phyloP scores from a whole-genome alignment of 2,329 filamentous ascomycete genomes.

The Gaeumannomyces sp. region DNA sequence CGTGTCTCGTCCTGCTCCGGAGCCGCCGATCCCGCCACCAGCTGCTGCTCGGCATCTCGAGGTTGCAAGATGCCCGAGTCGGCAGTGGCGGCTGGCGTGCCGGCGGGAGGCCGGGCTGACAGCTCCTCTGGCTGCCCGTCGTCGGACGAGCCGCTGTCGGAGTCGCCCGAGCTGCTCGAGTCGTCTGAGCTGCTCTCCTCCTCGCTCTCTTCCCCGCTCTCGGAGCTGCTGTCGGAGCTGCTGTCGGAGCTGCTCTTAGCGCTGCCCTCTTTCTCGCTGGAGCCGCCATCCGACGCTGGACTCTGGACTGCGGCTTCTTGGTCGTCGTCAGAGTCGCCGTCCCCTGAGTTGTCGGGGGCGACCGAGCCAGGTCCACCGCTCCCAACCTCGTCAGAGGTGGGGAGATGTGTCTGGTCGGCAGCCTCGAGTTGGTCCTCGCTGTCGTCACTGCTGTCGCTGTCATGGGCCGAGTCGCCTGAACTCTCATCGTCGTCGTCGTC shows the following conservation, averaged over 20 bases:
- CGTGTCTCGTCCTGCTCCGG: neutral
- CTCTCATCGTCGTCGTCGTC: neutral
- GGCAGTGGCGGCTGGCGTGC: neutral
- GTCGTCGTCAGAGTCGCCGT: slow-evolving; percentile 10
- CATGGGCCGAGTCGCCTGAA: slow-evolving; percentile 10
- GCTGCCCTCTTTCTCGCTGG: slow-evolving; percentile 12
- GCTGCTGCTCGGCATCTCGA: neutral
- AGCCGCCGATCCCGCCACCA: neutral
- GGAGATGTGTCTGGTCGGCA: neutral
- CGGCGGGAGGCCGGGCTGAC: slow-evolving; percentile 26
- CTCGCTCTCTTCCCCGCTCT: slow-evolving; percentile 12
- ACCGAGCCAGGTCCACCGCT: slow-evolving; percentile 14
- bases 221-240: slow-evolving; percentile 11
- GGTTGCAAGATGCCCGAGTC: neutral
- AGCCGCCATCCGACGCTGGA: neutral
- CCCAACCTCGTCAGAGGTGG: slow-evolving; percentile 10
- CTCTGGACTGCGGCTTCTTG: neutral
- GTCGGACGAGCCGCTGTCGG: slow-evolving; percentile 13
- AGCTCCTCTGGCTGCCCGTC: slow-evolving; percentile 27
- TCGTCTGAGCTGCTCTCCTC: slow-evolving; percentile 14
- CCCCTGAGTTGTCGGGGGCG: slow-evolving; percentile 13
- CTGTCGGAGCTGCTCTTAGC: slow-evolving; percentile 16
- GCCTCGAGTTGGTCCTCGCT: neutral
- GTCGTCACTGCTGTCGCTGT: neutral
- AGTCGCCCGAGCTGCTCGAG: slow-evolving; percentile 15